Evolutionary conservation across 2,329 filamentous ascomycete genomes (phyloP), one percentile per base, ranked within the genome.

Genomic region (Pseudopithomyces maydicus): DNA sequence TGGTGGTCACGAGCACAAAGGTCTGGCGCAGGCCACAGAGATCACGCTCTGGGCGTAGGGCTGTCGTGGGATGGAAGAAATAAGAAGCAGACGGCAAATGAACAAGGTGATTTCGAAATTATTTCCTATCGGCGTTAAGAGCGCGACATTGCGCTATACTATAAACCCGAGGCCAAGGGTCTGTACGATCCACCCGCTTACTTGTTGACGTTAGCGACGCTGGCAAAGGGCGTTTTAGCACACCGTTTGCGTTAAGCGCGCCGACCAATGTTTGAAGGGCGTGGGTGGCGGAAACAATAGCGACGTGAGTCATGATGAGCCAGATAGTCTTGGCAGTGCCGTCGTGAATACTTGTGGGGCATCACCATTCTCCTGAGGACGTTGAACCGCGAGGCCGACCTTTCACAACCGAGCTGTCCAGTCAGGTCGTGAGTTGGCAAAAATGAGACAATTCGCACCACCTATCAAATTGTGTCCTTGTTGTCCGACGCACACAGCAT

Each of bases 121-220:
- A 41, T 50, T 50, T 32, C 35, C 22, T 5, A 39, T 50, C 47
- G 47, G 47, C 22, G 35, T 50, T 50, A 50, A 50, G 35, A 43
- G 47, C 8, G 46, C 33, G 46, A 38, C 14, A 23, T 20, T 11
- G 38, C 19, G 45, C 45, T 38, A 38, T 32, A 6, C 35, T 15
- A 1, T 19, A 50, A 41, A 32, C 35, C n/a, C 22, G 48, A 22
- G 36, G 11, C 23, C 48, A 51, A 35, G 48, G 47, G 38, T 51
- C 23, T 29, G 22, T 23, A 17, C 12, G 38, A 20, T 14, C n/a
- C 48, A 41, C 22, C 35, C 47, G 47, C 35, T 51, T 51, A 42
- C 48, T 42, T 6, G n/a, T 43, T 51, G 17, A 14, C 38, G 47
- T 39, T 50, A 41, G 35, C 15, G 23, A 22, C 6, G 22, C 36